Evolutionary conservation across 306 rosid genomes (phyloP).

Genomic region (Malus asiatica): DNA sequence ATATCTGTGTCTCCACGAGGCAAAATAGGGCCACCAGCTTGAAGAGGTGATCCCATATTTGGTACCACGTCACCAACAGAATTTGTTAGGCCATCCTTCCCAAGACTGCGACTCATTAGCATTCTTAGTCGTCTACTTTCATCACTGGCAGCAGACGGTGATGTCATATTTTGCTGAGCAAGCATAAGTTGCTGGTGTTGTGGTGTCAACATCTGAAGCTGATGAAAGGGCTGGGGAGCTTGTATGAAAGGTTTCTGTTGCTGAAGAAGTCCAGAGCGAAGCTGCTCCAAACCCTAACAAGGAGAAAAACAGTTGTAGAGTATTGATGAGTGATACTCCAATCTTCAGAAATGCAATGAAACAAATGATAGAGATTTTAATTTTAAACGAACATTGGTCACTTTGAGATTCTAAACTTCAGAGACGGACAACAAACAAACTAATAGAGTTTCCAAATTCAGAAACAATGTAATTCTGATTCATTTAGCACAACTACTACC

Average conservation of each 20-base stretch:
- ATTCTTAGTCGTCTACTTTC: conserved; percentile 80
- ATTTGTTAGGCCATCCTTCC: conserved; percentile 71
- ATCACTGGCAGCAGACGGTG: conserved; percentile 69
- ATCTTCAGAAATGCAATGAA: neutral
- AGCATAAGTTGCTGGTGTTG: conserved; percentile 93
- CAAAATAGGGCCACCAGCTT: conserved; percentile 63
- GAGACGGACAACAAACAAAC: neutral
- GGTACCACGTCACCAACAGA: conserved; percentile 74
- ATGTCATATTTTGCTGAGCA: conserved; percentile 84
- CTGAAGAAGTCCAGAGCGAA: conserved; percentile 88
- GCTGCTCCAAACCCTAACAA: conserved; percentile 82
- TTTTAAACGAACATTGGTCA: neutral
- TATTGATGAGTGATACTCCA: neutral
- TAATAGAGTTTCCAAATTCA: neutral
- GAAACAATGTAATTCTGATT: neutral
- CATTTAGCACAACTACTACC: neutral
- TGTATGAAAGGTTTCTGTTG: conserved; percentile 85
- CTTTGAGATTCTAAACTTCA: neutral
- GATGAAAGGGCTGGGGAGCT: conserved; percentile 85
- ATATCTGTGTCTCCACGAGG: conserved; percentile 79
- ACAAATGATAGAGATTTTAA: neutral
- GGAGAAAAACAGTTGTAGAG: neutral
- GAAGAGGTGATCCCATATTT: conserved; percentile 85
- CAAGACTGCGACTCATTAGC: conserved; percentile 53
- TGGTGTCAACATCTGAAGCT: conserved; percentile 90